phyloP scores from a whole-genome alignment of 169 alveolate species.

The Eimeria acervulina region DNA sequence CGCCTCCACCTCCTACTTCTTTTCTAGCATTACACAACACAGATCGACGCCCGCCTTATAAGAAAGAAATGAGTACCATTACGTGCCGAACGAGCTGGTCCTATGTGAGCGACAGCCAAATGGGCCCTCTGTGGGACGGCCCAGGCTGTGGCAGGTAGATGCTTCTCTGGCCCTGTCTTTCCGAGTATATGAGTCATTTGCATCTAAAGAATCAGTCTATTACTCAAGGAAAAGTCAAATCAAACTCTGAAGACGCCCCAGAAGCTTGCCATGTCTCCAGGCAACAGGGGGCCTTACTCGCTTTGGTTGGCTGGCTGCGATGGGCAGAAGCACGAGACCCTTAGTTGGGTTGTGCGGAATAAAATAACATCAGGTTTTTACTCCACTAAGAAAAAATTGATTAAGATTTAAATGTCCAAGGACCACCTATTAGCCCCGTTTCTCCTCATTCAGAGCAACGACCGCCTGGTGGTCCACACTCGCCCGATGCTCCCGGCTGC shows the following conservation, averaged over 20 bases:
- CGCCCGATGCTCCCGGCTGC: neutral
- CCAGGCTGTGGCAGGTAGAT: neutral
- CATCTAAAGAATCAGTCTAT: neutral
- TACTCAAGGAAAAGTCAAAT: neutral
- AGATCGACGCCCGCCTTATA: neutral
- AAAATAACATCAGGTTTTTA: neutral
- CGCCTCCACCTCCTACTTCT: neutral
- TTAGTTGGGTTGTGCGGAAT: neutral
- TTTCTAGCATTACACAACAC: neutral
- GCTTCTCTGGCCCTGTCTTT: constrained; percentile 1
- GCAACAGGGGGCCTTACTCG: neutral
- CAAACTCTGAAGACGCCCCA: neutral
- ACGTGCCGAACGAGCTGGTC: neutral
- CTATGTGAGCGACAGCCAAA: neutral
- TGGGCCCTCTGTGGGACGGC: constrained; percentile 15
- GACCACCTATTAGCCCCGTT: neutral
- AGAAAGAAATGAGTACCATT: neutral
- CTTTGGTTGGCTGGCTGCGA: constrained; percentile 10
- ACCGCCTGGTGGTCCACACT: neutral
- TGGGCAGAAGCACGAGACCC: neutral
- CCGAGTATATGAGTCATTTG: neutral
- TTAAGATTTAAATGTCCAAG: neutral
- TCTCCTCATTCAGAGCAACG: neutral
- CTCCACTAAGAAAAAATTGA: neutral
- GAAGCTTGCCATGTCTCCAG: neutral